These are phyloP conservation scores for Fusarium scirpi DNA, from an alignment of 2,329 filamentous ascomycete species.

Conservation along the genomic window DNA sequence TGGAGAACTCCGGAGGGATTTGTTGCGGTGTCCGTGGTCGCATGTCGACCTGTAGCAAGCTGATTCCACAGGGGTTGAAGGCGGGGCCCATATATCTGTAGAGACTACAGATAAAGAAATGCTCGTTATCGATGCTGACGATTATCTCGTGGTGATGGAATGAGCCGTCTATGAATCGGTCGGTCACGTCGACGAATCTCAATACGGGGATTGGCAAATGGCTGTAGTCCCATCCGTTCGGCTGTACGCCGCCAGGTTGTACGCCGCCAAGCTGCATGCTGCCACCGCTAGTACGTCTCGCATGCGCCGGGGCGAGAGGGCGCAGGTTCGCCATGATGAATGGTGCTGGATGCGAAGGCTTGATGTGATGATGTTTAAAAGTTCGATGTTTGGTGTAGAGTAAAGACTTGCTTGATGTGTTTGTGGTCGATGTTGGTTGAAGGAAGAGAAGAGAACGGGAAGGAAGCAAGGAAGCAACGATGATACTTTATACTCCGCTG, in stretches of 20 bases:
- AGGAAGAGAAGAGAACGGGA: neutral
- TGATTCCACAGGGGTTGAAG: neutral
- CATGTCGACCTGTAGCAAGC: neutral
- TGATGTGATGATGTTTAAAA: neutral
- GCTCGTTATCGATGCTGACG: neutral
- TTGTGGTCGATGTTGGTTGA: neutral
- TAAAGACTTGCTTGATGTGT: no score
- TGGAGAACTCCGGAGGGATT: neutral
- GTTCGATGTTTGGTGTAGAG: no score
- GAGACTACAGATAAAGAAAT: neutral
- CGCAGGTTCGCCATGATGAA: neutral
- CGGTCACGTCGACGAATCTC: no score
- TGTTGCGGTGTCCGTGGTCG: neutral
- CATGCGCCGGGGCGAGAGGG: neutral
- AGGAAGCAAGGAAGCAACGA: neutral
- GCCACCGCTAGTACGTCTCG: no score
- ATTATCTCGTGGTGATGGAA: neutral
- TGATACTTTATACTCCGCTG: neutral
- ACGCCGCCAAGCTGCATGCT: no score
- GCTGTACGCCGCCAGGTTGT: no score
- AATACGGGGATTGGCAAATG: no score
- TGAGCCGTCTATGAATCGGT: no score
- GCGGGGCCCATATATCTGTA: neutral
- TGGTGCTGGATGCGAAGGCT: neutral
- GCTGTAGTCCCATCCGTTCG: no score